Evolutionary conservation across 1,284 basidiomycete species (phyloP), one percentile per base, ranked within the genome.

Genomic region (Somion occarium): DNA sequence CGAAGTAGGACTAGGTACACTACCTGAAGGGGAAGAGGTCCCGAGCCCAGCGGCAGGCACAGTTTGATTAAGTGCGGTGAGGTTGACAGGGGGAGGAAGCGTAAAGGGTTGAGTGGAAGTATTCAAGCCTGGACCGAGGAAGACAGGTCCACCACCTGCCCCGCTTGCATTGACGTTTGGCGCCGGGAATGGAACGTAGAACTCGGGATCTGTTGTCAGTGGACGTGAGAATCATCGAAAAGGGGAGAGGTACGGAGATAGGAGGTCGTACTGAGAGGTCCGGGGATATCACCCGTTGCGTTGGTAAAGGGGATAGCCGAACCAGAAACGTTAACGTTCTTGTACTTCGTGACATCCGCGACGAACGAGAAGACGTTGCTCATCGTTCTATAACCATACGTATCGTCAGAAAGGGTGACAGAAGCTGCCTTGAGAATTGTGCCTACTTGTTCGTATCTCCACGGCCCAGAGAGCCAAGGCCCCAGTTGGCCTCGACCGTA

Each of bases 401-500:
- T 20, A 38, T 20, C 3, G 9, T 25, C 11, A 5, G 38, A 1
- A 22, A 41, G 3, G 3, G 2, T 48, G 30, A 39, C 2, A 44
- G 11, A 11, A 37, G 34, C n/a, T n/a, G n/a, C n/a, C n/a, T n/a
- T 37, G 42, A n/a, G n/a, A n/a, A n/a, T n/a, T n/a, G n/a, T 9
- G 39, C 58, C 25, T 20, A 65, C 64, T 66, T 64, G 67, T 79
- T 77, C 18, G 73, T 71, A 61, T 83, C 82, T 38, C 72, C 70
- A 44, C 81, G 76, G 25, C 82, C 81, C 20, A 85, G 78, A 20
- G 75, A 76, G 46, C 73, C 73, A 20, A 85, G 74, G 26, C 68
- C 66, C 82, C 83, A 88, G 72, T 88, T 88, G 44, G 75, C 73
- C 68, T 86, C 65, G 23, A 85, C 76, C 3, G 82, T 80, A 15